Evolutionary conservation across 768 basidiomycete genomes (phyloP).

Genomic region (Lyophyllum decastes): DNA sequence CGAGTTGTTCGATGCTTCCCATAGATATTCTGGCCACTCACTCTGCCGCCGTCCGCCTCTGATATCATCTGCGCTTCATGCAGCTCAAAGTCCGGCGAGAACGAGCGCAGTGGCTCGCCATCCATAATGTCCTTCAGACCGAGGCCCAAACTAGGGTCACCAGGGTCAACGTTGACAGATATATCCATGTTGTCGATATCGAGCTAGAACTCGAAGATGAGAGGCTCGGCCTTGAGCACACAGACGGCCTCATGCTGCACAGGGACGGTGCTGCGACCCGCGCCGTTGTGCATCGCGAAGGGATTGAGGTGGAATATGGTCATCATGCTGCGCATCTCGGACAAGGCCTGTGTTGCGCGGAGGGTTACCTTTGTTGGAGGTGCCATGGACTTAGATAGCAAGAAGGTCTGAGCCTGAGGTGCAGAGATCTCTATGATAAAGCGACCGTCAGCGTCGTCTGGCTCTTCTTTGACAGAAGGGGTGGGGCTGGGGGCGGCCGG

Average conservation of each 20-base stretch:
- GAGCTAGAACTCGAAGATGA: conserved; percentile 69
- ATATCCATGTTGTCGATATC: conserved; percentile 27
- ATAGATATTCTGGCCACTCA: conserved; percentile 18
- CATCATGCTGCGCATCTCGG: conserved; percentile 77
- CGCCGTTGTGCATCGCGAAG: conserved; percentile 64
- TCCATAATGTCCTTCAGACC: background rate
- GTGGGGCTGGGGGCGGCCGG: conserved; percentile 12
- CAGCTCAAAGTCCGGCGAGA: conserved; percentile 41
- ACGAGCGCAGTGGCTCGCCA: conserved; percentile 28
- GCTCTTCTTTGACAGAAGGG: conserved; percentile 38
- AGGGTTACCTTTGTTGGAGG: conserved; percentile 70
- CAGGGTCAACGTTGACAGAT: conserved; percentile 16
- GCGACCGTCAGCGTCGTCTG: conserved; percentile 37
- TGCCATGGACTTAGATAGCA: conserved; percentile 40
- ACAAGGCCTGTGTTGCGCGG: conserved; percentile 72
- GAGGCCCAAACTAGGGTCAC: background rate
- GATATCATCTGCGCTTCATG: conserved; percentile 15
- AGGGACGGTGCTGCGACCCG: conserved; percentile 36
- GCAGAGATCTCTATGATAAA: conserved; percentile 48
- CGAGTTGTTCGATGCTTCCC: background rate
- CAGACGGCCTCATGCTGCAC: conserved; percentile 49
- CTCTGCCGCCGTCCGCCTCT: conserved; percentile 9
- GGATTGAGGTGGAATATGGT: conserved; percentile 76
- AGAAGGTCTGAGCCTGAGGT: conserved; percentile 16
- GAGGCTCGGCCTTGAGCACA: conserved; percentile 60